Base-by-base conservation (phyloP, 2,329 filamentous ascomycete genomes). In the Aspergillus carbonarius region DNA sequence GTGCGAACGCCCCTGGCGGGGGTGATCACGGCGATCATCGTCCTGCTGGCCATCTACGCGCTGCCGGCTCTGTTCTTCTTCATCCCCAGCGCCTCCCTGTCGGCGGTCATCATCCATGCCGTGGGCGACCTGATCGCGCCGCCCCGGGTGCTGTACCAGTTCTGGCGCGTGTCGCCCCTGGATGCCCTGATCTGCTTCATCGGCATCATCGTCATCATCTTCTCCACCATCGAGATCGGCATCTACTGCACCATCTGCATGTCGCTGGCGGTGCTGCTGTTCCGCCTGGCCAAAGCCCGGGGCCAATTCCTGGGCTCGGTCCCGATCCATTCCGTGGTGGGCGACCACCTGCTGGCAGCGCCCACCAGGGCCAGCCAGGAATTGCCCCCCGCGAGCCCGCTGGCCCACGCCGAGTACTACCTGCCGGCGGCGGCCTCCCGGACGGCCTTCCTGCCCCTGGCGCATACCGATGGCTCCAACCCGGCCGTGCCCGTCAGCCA, bases 61-160 rank as follows among this genome's bases (percentile, higher is more conserved):
- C 80, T 97, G 47, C 88, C 93, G 0, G 86, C 88, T 0, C 87
- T 96, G 20, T 98, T 98, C 82, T 97, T 87, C 79, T 97, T 93
- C 76, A 97, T 97, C 60, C 92, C 93, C 0, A 89, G 82, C 60
- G 86, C 92, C 5, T 83, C 87, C 4, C 84, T 98, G 1, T 83
- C 93, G 0, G 93, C 87, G 17, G 91, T 98, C 70, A 96, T 98
- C 66, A 96, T 98, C 63, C 93, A 97, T 73, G 93, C 93, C 3
- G 93, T 98, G 3, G 90, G 91, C 57, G 93, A 97, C 72, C 79
- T 99, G 55, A 90, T 98, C 72, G 96, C 93, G 0, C 87, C 92
- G 0, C 93, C 93, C 3, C 92, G 96, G 72, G 92, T 89, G 0
- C 83, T 97, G 15, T 96, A 96, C 75, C 90, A 93, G 68, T 98